Conservation (phyloP, 352 stramenopile genomes). For the Globisporangium uncinulatum region DNA sequence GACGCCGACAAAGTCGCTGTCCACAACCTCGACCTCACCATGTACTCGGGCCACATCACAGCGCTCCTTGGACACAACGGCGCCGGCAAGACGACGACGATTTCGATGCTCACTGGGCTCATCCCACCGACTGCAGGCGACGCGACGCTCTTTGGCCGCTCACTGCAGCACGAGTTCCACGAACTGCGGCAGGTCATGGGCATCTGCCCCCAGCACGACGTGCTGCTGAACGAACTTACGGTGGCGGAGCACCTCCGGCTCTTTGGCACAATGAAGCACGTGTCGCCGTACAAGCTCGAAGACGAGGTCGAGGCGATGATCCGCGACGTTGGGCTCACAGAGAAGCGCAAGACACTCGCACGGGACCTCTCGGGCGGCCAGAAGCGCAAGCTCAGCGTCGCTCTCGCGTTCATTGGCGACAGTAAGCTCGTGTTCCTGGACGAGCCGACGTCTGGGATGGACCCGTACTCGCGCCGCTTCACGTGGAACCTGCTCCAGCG, state of each 20-base stretch:
- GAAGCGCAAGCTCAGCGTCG: slow-evolving; percentile 96
- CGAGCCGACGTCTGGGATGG: slow-evolving; percentile 94
- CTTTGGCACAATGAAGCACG: slow-evolving; percentile 90
- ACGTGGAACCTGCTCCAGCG: slow-evolving; percentile 85
- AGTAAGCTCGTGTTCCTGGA: slow-evolving; percentile 89
- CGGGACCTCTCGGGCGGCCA: slow-evolving; percentile 85
- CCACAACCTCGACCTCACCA: slow-evolving; percentile 59
- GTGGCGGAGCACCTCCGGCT: slow-evolving; percentile 94
- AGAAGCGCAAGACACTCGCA: slow-evolving; percentile 73
- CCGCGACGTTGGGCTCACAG: slow-evolving; percentile 80
- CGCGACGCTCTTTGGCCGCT: slow-evolving; percentile 66
- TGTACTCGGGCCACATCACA: slow-evolving; percentile 88
- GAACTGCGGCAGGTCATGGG: slow-evolving; percentile 90
- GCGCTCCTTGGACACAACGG: slow-evolving; percentile 62
- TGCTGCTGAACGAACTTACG: slow-evolving; percentile 93
- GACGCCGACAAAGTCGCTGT: slow-evolving; percentile 59
- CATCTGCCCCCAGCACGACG: slow-evolving; percentile 96
- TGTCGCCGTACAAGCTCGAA: slow-evolving; percentile 22
- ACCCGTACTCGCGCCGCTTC: slow-evolving; percentile 91
- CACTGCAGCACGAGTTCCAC: slow-evolving; percentile 71
- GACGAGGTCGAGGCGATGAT: slow-evolving; percentile 38
- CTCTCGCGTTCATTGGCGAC: slow-evolving; percentile 93
- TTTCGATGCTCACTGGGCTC: slow-evolving; percentile 87
- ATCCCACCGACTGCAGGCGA: slow-evolving; percentile 47
- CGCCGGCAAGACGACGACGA: slow-evolving; percentile 77